Conservation (phyloP, 2,329 filamentous ascomycete species). For the Neoarthrinium moseri region DNA sequence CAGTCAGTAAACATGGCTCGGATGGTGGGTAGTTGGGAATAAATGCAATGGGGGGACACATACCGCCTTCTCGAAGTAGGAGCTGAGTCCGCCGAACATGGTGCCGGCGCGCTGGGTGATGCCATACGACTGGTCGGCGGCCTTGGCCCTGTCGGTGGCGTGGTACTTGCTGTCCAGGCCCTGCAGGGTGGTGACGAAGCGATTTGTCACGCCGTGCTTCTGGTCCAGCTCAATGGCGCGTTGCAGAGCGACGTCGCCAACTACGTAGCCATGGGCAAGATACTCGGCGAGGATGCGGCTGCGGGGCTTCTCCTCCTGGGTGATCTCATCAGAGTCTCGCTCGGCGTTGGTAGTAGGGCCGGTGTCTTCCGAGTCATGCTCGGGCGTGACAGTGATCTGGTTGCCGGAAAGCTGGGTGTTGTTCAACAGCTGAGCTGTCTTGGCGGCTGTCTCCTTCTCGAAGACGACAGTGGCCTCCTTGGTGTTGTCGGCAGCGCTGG, state of each 20-base stretch:
- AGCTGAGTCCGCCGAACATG: constrained; percentile 65
- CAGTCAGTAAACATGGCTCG: background rate
- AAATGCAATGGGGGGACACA: background rate
- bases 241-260: constrained; percentile 74
- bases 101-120: constrained; percentile 71
- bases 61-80: constrained; percentile 90
- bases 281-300: constrained; percentile 94
- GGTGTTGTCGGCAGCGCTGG: constrained; percentile 58
- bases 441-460: constrained; percentile 94
- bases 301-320: constrained; percentile 96
- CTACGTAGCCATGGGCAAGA: constrained; percentile 87
- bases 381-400: constrained; percentile 73
- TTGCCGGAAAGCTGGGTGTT: constrained; percentile 91
- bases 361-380: constrained; percentile 62
- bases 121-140: constrained; percentile 81
- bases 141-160: constrained; percentile 81
- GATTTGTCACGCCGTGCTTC: constrained; percentile 79
- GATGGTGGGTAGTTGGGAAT: background rate
- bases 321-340: constrained; percentile 66
- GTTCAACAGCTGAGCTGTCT: constrained; percentile 94
- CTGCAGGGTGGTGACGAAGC: constrained; percentile 75
- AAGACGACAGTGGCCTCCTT: constrained; percentile 93
- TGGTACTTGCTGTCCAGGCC: constrained; percentile 84
- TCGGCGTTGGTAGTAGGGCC: constrained; percentile 54
- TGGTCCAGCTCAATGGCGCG: constrained; percentile 83